These are phyloP conservation scores for Vitis rupestris DNA, from an alignment of 164 flowering plant species.

Conservation along the genomic window DNA sequence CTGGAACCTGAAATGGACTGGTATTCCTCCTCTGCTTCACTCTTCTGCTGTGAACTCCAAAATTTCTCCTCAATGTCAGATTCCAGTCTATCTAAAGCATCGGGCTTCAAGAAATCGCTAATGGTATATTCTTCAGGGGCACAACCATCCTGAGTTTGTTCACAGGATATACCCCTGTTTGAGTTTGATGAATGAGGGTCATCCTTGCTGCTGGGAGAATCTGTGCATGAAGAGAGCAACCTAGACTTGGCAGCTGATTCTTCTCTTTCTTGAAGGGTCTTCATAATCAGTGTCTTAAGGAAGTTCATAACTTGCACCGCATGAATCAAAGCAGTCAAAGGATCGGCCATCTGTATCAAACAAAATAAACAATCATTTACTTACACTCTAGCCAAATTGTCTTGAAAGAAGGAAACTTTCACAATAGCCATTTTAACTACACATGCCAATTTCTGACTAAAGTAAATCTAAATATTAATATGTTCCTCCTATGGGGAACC, in stretches of 20 bases:
- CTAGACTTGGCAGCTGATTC: slow-evolving; percentile 25
- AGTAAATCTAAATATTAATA: background rate
- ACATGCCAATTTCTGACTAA: background rate
- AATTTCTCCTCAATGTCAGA: slow-evolving; percentile 38
- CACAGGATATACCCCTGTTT: slow-evolving; percentile 4
- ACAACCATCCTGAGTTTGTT: slow-evolving; percentile 17
- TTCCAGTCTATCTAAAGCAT: slow-evolving; percentile 35
- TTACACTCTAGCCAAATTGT: background rate
- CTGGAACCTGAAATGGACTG: slow-evolving; percentile 24
- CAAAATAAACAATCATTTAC: background rate
- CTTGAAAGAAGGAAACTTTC: background rate
- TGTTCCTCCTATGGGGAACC: background rate
- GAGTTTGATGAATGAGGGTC: slow-evolving; percentile 12
- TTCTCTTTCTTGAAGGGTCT: slow-evolving; percentile 44
- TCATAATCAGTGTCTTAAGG: slow-evolving; percentile 55
- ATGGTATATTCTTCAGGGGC: slow-evolving; percentile 5
- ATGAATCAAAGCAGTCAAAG: slow-evolving; percentile 70
- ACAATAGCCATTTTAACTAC: background rate
- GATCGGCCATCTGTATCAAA: slow-evolving; percentile 69
- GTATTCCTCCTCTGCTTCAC: slow-evolving; percentile 32
- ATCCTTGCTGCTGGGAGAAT: slow-evolving; percentile 12
- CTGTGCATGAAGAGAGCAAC: slow-evolving; percentile 25
- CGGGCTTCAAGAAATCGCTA: slow-evolving; percentile 22
- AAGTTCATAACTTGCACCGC: slow-evolving; percentile 85
- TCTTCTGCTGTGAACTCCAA: slow-evolving; percentile 35